Evolutionary conservation across 2,329 filamentous ascomycete genomes (phyloP), one percentile per base, ranked within the genome.

Genomic region (Colletotrichum spinosum): DNA sequence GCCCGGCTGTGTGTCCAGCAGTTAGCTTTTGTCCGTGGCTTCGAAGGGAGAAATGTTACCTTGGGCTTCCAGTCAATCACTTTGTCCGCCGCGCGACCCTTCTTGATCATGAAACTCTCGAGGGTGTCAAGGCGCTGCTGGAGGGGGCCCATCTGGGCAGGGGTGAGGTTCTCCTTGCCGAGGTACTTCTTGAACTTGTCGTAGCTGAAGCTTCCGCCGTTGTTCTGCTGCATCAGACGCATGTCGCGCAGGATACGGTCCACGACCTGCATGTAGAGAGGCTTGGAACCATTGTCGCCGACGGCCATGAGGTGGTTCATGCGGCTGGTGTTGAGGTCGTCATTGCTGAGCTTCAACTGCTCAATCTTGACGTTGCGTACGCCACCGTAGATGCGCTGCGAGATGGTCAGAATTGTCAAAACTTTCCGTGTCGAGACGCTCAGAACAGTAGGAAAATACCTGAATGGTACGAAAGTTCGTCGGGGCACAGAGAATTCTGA

Each of bases 291-390:
- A 1, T 77, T 72, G 1, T 76, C 74, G 0, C 76, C 79, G 15
- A 88, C 81, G 0, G 84, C 86, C 87, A 90, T 90, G 0, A 90
- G 76, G 8, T 86, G 83, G 10, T 87, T 75, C 83, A 90, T 88
- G 0, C 85, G 78, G 49, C 82, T 80, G 0, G 86, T 87, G 67
- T 86, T 88, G 2, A 91, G 79, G 39, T 88, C 76, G 0, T 72
- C 66, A 38, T 87, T 77, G 45, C 84, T 79, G 4, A 90, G 76
- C 0, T 81, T 78, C 4, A 90, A 78, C 2, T 81, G 79, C 8
- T 84, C 75, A 0, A 90, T 81, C 0, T 68, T 72, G 4, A 89
- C 76, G 4, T 83, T 80, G 0, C 74, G 72, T 1, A 86, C 74
- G 0, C 58, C 39, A 0, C 70, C 68, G 67, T 88, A 88, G 0